phyloP scores from a whole-genome alignment of 2,329 filamentous ascomycete species.

The Ophiostoma ulmi region DNA sequence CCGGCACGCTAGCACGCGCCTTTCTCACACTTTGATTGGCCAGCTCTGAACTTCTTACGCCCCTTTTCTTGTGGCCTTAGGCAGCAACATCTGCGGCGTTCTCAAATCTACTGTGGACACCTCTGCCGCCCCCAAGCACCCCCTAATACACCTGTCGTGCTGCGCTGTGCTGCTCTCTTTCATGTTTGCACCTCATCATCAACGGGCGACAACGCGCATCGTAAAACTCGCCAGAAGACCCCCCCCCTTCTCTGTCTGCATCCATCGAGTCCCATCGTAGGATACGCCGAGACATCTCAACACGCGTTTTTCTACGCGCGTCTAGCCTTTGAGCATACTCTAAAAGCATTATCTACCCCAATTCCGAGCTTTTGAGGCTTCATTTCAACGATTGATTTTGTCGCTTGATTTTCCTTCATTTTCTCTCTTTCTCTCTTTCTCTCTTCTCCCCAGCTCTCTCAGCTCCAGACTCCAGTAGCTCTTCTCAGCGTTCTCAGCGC shows the following conservation, averaged over 20 bases:
- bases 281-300: conserved; percentile 47
- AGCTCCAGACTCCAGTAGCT: not conserved
- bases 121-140: conserved; percentile 40
- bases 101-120: conserved; percentile 26
- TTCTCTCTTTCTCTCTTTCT: conserved; percentile 16
- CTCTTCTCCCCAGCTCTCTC: conserved; percentile 11
- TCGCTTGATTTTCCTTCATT: conserved; percentile 22
- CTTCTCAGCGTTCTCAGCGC: not conserved
- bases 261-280: conserved; percentile 55
- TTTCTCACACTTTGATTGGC: not conserved
- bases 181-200: conserved; percentile 43
- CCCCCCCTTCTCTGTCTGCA: conserved; percentile 45
- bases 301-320: conserved; percentile 50
- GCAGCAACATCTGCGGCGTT: conserved; percentile 20
- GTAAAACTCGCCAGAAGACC: conserved; percentile 52
- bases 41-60: not conserved
- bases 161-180: conserved; percentile 35
- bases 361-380: not conserved
- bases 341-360: conserved; percentile 37
- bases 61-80: conserved; percentile 15
- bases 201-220: conserved; percentile 53
- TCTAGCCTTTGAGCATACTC: conserved; percentile 38
- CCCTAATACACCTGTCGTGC: conserved; percentile 43
- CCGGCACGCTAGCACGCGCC: conserved; percentile 7
- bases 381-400: conserved; percentile 16